phyloP scores from a whole-genome alignment of 345 rosid species.

The Gossypium arboreum region DNA sequence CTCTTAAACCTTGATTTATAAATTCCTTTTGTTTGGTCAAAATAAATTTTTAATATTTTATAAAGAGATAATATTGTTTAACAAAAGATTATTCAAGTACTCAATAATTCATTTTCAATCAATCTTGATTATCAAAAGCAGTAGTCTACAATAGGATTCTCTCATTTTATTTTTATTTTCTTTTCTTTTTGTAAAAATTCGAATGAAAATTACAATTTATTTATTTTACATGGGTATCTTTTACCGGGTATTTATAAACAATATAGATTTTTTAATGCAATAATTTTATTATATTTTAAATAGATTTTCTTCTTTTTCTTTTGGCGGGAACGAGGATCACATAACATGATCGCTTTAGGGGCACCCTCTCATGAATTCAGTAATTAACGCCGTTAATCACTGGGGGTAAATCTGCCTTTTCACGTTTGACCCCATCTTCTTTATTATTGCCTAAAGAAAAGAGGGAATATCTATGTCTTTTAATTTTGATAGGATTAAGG shows the following conservation, averaged over 20 bases:
- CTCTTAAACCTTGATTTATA: too few species aligned
- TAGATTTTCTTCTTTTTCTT: too few species aligned
- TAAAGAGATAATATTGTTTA: not conserved
- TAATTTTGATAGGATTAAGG: not conserved
- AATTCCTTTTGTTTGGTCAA: too few species aligned
- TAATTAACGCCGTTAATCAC: not conserved
- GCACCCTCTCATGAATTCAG: not conserved
- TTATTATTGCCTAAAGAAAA: not conserved
- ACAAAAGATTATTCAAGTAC: not conserved
- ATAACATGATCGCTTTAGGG: not conserved
- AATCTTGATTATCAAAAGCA: not conserved
- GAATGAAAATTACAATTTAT: too few species aligned
- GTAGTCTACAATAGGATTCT: not conserved
- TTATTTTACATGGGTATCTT: too few species aligned
- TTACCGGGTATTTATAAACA: too few species aligned
- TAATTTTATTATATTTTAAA: too few species aligned
- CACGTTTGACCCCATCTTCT: not conserved
- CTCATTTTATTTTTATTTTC: not conserved
- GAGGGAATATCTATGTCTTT: not conserved
- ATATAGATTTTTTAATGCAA: too few species aligned
- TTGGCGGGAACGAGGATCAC: too few species aligned
- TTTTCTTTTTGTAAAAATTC: too few species aligned
- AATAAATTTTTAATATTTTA: too few species aligned
- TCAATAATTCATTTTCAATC: not conserved
- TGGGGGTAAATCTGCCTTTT: conserved; percentile 1